phyloP scores from a whole-genome alignment of 2,329 filamentous ascomycete species.

The Sporothrix schenckii region DNA sequence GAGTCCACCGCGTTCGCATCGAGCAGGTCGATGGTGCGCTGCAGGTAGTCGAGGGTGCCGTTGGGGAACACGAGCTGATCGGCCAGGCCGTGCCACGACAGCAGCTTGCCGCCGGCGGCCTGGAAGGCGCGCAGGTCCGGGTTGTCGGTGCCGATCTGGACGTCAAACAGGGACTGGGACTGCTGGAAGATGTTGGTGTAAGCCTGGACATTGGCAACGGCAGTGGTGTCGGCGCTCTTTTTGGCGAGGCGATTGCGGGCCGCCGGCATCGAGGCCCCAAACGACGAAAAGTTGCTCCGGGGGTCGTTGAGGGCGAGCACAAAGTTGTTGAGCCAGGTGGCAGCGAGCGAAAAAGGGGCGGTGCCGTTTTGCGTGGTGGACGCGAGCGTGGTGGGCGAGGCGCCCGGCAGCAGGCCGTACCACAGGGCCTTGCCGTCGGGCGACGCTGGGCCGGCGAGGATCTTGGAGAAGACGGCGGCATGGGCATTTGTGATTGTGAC shows the following conservation, averaged over 20 bases:
- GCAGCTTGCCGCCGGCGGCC: constrained; percentile 51
- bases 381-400: neutral
- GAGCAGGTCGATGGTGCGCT: constrained; percentile 34
- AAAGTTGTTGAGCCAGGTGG: constrained; percentile 18
- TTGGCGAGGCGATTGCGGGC: neutral
- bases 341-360: neutral
- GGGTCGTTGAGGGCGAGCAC: constrained; percentile 4
- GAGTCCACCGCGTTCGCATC: neutral
- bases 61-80: constrained; percentile 36
- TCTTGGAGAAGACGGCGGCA: neutral
- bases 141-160: constrained; percentile 37
- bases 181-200: constrained; percentile 10
- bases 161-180: constrained; percentile 33
- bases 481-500: neutral
- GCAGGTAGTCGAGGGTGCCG: constrained; percentile 39
- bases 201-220: neutral
- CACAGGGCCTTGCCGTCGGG: neutral
- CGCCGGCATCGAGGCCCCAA: neutral
- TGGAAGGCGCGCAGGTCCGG: constrained; percentile 53
- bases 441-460: neutral
- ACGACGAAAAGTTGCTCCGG: neutral
- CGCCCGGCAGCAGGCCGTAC: constrained; percentile 1
- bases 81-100: constrained; percentile 53
- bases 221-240: neutral
- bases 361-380: neutral